phyloP scores from a whole-genome alignment of 225 moss, liverwort and hornwort genomes.

The Sphagnum tenellum region DNA sequence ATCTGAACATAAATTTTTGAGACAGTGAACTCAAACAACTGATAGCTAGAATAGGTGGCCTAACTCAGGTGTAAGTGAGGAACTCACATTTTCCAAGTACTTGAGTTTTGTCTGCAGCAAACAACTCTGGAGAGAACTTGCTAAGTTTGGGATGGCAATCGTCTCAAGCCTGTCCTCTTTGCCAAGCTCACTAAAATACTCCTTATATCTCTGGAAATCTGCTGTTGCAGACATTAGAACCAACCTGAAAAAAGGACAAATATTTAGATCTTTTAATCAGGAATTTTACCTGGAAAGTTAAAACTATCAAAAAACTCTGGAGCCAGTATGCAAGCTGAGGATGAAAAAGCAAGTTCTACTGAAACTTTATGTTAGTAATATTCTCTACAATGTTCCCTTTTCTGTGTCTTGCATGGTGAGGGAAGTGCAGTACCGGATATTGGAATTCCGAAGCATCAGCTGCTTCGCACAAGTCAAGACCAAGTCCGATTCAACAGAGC shows the following conservation, averaged over 20 bases:
- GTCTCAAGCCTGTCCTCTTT: slow-evolving; percentile 49
- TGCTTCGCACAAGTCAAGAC: slow-evolving; percentile 59
- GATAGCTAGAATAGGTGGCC: not conserved
- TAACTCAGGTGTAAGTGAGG: not conserved
- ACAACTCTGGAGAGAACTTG: slow-evolving; percentile 21
- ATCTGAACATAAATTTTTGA: too few species aligned
- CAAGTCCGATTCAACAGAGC: slow-evolving; percentile 64
- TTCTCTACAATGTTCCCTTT: too few species aligned
- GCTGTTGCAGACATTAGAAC: slow-evolving; percentile 74
- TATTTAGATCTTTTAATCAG: too few species aligned
- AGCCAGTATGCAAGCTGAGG: too few species aligned
- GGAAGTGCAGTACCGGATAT: slow-evolving; percentile 22
- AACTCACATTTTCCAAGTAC: slow-evolving; percentile 50
- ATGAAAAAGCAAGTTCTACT: too few species aligned
- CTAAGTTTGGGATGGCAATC: slow-evolving; percentile 41
- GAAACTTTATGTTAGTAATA: too few species aligned
- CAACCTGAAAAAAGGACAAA: slow-evolving; percentile 24
- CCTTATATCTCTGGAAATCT: slow-evolving; percentile 47
- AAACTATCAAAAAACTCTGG: too few species aligned
- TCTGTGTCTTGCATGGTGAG: too few species aligned
- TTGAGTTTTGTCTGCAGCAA: slow-evolving; percentile 47
- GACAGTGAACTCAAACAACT: too few species aligned
- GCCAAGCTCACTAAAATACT: slow-evolving; percentile 51
- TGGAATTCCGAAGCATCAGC: slow-evolving; percentile 40
- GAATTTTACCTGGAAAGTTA: too few species aligned